Evolutionary conservation across 345 rosid genomes (phyloP).

Genomic region (Pugionium cornutum): DNA sequence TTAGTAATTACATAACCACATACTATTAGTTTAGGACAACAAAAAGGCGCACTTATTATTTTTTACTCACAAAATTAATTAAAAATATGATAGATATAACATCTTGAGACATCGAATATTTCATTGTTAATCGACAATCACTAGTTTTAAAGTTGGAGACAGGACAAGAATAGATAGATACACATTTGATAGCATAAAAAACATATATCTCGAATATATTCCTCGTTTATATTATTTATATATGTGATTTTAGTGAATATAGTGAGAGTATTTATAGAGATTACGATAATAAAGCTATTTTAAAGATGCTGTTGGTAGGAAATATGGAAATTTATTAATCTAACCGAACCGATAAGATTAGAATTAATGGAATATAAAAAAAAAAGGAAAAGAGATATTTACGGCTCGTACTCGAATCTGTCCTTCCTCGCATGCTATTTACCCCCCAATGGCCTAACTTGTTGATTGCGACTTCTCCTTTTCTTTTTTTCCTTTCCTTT

Average conservation of each 20-base stretch:
- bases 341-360: not conserved
- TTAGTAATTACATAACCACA: slow-evolving; percentile 1
- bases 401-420: slow-evolving; percentile 41
- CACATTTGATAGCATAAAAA: not conserved
- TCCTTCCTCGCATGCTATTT: slow-evolving; percentile 45
- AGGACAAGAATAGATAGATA: slow-evolving; percentile 25
- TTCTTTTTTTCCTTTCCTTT: not conserved
- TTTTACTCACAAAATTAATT: too few species aligned
- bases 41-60: slow-evolving; percentile 14
- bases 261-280: not conserved
- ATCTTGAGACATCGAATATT: slow-evolving; percentile 27
- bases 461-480: slow-evolving; percentile 28
- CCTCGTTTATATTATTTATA: slow-evolving; percentile 20
- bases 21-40: slow-evolving; percentile 27
- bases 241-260: not conserved
- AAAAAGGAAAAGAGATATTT: not conserved
- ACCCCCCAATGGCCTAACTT: slow-evolving; percentile 38
- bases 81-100: not conserved
- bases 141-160: slow-evolving; percentile 16
- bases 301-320: not conserved
- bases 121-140: slow-evolving; percentile 26
- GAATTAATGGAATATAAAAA: not conserved
- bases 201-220: slow-evolving; percentile 17
- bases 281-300: not conserved
- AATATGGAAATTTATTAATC: not conserved